Evolutionary conservation across 352 stramenopile species (phyloP).

Genomic region (Pythium coloratum): DNA sequence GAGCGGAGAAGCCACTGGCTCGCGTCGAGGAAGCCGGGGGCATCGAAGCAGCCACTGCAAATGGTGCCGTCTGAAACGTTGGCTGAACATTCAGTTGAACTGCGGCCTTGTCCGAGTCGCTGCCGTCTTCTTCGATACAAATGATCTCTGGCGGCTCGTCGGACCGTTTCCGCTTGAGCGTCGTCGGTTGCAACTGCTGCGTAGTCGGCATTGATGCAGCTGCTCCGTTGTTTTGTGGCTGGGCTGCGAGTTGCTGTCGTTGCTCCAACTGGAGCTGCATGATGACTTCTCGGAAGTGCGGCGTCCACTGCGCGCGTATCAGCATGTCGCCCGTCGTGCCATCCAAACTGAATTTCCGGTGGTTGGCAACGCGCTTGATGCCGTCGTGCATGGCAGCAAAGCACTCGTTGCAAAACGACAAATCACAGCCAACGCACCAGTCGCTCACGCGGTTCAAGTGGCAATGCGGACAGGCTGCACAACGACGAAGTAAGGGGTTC

Average conservation of each 20-base stretch:
- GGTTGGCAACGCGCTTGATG: conserved; percentile 29
- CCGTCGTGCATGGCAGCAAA: conserved; percentile 48
- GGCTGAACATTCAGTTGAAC: not conserved
- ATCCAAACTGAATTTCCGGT: conserved; percentile 51
- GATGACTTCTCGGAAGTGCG: conserved; percentile 33
- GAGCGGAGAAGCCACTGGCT: not conserved
- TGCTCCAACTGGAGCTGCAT: conserved; percentile 36
- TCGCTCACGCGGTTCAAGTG: conserved; percentile 40
- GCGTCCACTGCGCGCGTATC: conserved; percentile 43
- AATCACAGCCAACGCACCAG: conserved; percentile 62
- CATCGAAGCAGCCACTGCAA: not conserved
- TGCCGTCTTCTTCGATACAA: conserved; percentile 43
- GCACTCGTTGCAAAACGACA: conserved; percentile 65
- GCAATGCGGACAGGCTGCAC: conserved; percentile 62
- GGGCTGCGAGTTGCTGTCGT: not conserved
- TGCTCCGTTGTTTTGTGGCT: not conserved
- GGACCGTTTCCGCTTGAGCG: conserved; percentile 48
- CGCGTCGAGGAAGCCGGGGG: not conserved
- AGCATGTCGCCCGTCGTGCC: conserved; percentile 45
- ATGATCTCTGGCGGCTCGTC: conserved; percentile 43
- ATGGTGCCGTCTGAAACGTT: not conserved
- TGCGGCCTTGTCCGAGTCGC: not conserved
- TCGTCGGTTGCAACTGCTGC: not conserved
- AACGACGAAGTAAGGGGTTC: not conserved
- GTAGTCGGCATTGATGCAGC: not conserved